phyloP scores from a whole-genome alignment of 2,329 filamentous ascomycete species.

The Fusarium sp. region DNA sequence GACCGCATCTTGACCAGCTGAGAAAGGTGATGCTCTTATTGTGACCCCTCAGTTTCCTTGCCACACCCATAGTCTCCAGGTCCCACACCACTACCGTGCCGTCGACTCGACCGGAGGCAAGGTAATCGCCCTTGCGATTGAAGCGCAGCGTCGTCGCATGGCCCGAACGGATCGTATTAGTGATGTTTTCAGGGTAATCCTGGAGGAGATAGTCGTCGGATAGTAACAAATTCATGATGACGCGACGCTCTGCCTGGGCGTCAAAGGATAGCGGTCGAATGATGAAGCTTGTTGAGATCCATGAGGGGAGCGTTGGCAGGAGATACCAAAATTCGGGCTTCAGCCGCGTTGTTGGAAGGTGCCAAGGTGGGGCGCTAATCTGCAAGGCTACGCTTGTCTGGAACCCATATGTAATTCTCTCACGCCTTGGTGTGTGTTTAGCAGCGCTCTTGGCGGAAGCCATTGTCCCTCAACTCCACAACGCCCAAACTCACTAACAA shows the following conservation, averaged over 20 bases:
- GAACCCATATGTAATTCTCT: neutral
- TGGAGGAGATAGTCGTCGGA: slow-evolving; percentile 77
- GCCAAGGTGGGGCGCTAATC: slow-evolving; percentile 27
- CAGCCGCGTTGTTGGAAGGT: slow-evolving; percentile 44
- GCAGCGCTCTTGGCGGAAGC: slow-evolving; percentile 29
- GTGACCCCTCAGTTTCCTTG: slow-evolving; percentile 93
- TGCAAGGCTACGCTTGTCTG: slow-evolving; percentile 54
- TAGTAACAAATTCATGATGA: slow-evolving; percentile 71
- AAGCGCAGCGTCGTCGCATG: slow-evolving; percentile 83
- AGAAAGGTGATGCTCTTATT: slow-evolving; percentile 94
- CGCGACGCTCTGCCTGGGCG: neutral
- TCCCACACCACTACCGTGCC: slow-evolving; percentile 97
- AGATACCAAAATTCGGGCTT: slow-evolving; percentile 40
- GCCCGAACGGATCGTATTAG: slow-evolving; percentile 84
- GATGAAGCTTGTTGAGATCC: slow-evolving; percentile 34
- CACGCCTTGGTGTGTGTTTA: slow-evolving; percentile 34
- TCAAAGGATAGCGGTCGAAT: slow-evolving; percentile 16
- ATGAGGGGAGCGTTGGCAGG: slow-evolving; percentile 39
- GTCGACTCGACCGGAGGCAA: slow-evolving; percentile 94
- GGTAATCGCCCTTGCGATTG: slow-evolving; percentile 93
- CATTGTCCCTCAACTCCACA: slow-evolving; percentile 25
- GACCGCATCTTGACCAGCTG: slow-evolving; percentile 94
- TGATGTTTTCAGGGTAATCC: slow-evolving; percentile 93
- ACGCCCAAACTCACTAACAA: slow-evolving; percentile 47
- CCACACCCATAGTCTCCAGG: slow-evolving; percentile 96